Percentiles rank a stretch among this genome's conserved stretches.
Conservation (phyloP, 2,329 filamentous ascomycete species). For the Penicillium aurantiogriseum region DNA sequence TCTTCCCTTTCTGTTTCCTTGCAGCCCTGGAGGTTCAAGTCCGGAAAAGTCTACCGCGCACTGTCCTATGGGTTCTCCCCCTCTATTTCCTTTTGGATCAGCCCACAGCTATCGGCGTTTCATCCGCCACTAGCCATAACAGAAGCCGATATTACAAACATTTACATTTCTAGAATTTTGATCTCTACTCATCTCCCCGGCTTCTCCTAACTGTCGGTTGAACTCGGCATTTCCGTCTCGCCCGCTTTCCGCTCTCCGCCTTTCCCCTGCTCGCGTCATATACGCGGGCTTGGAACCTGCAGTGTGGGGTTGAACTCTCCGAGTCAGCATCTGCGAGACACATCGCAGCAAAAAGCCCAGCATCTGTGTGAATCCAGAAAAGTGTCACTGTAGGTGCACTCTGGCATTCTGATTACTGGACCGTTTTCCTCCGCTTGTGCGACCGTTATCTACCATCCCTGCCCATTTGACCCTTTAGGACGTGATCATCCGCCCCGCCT, state of each 20-base stretch:
- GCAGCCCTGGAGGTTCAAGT: not conserved
- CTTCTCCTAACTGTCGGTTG: constrained; percentile 4
- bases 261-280: not conserved
- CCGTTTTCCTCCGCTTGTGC: constrained; percentile 13
- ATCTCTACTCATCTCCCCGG: not conserved
- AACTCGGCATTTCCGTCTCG: constrained; percentile 15
- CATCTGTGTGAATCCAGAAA: not conserved
- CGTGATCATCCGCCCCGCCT: constrained; percentile 5
- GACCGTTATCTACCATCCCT: constrained; percentile 14
- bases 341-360: not conserved
- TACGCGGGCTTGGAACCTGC: constrained; percentile 1
- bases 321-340: constrained; percentile 9
- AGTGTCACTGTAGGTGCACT: constrained; percentile 2
- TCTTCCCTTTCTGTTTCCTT: not conserved
- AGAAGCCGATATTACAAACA: not conserved
- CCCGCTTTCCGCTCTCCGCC: constrained; percentile 12
- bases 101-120: not conserved
- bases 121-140: not conserved
- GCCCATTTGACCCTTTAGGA: constrained; percentile 1
- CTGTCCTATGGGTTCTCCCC: not conserved
- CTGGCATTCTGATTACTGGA: constrained; percentile 2
- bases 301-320: constrained; percentile 10
- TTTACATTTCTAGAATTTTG: not conserved
- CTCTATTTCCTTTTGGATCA: not conserved
- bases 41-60: constrained; percentile 2